Base-by-base conservation (phyloP, 2,329 filamentous ascomycete genomes). In the Colletotrichum costaricense region DNA sequence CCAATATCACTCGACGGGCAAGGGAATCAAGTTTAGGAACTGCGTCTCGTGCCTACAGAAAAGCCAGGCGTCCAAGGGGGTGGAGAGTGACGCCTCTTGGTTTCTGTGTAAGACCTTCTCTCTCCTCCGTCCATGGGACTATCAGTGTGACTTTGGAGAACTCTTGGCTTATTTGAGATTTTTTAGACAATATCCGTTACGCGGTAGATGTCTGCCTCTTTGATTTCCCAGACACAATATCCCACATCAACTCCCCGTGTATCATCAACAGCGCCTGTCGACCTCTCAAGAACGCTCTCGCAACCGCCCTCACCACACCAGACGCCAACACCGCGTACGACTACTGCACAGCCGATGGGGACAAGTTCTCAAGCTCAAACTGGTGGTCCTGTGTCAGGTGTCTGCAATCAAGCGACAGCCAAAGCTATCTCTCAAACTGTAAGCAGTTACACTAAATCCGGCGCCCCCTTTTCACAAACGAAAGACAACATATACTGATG, bases 381-480 rank as follows among this genome's bases (percentile, higher is more conserved):
- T 77, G 84, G 8, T 78, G 82, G 19, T 74, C 81, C 0, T 89
- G 88, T 60, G 76, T 84, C 1, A 76, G 81, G 16, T 89, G 88
- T 38, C 80, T 89, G 5, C 79, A 81, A n/a, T 77, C 82, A 0
- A 86, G 82, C 22, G 72, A 78, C 0, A 76, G 82, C 5, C 85
- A 87, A 65, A 77, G 74, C 3, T 88, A 87, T 55, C 77, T 88
- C 2, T 80, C 86, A 2, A 89, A 89, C 75, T 89, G 88, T 89
- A 78, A 74, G 86, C 63, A 0, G 1, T 11, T 5, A 16, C 24
- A 54, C 24, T 6, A 6, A 12, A 38, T 16, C 22, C 54, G 8
- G 7, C 30, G 30, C 22, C 5, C n/a, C 12, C 28, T 33, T 30
- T 2, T 46, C 16, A 26, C 46, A 52, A 19, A 22, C 2, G 4